phyloP scores from a whole-genome alignment of 768 basidiomycete species.

The Mycena olivaceomarginata region DNA sequence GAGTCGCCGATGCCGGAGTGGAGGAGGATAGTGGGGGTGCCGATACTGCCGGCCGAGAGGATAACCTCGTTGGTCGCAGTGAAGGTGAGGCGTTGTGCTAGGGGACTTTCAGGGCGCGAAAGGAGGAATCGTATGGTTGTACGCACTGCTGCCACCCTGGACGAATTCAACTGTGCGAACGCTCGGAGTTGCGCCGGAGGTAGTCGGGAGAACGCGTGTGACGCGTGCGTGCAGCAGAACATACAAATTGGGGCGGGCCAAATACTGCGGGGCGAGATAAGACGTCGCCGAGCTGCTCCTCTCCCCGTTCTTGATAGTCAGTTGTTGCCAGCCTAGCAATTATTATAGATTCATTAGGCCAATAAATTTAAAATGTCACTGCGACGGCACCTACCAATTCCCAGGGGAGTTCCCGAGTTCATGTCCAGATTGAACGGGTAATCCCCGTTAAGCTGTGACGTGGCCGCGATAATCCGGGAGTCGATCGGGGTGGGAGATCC shows the following conservation, averaged over 20 bases:
- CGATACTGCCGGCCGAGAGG: neutral
- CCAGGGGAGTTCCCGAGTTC: neutral
- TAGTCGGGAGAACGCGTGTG: constrained; percentile 37
- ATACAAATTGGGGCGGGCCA: constrained; percentile 53
- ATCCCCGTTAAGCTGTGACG: neutral
- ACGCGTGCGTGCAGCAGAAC: constrained; percentile 39
- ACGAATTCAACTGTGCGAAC: neutral
- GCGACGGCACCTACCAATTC: neutral
- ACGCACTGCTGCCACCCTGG: neutral
- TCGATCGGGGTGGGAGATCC: neutral
- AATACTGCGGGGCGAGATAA: constrained; percentile 53
- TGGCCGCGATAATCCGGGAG: no score
- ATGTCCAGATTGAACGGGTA: neutral
- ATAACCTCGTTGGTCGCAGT: neutral
- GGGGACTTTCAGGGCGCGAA: no score
- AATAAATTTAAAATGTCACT: neutral
- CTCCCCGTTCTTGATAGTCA: neutral
- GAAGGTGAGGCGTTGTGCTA: neutral
- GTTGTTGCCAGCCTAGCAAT: neutral
- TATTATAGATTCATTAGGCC: neutral
- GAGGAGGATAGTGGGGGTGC: neutral
- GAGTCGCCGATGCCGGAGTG: neutral
- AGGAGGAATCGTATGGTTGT: no score
- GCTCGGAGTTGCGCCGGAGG: neutral
- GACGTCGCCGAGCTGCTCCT: constrained; percentile 46